These are phyloP conservation scores for Ascochyta pisi DNA, from an alignment of 2,329 filamentous ascomycete genomes.

Conservation along the genomic window DNA sequence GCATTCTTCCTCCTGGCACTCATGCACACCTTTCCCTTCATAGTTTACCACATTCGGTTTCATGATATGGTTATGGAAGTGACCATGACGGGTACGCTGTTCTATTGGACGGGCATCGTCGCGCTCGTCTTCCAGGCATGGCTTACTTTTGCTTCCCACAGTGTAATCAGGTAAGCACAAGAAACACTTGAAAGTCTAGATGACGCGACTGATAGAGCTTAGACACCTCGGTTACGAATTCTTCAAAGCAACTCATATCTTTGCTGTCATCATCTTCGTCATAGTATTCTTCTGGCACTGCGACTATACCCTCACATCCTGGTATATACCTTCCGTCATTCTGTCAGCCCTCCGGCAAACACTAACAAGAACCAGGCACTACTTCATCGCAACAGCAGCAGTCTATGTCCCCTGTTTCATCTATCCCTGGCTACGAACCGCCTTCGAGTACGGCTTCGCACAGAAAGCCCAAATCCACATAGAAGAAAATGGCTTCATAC, in stretches of 20 bases:
- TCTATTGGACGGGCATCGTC: constrained; percentile 64
- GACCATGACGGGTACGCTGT: constrained; percentile 37
- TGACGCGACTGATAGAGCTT: neutral
- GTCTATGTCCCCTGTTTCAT: constrained; percentile 59
- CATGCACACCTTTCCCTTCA: constrained; percentile 67
- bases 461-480: constrained; percentile 52
- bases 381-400: constrained; percentile 64
- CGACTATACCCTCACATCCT: constrained; percentile 62
- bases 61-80: constrained; percentile 58
- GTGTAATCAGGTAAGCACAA: constrained; percentile 55
- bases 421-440: constrained; percentile 56
- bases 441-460: constrained; percentile 58
- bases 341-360: too few relatives aligned
- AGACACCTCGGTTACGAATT: constrained; percentile 66
- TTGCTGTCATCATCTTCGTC: constrained; percentile 62
- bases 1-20: constrained; percentile 64
- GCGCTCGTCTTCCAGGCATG: constrained; percentile 62
- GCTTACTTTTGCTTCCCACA: constrained; percentile 62
- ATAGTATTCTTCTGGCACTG: constrained; percentile 69
- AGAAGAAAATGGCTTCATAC: constrained; percentile 30
- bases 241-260: constrained; percentile 65
- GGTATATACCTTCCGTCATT: constrained; percentile 42
- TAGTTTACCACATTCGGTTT: constrained; percentile 59
- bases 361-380: constrained; percentile 56
- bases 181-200: neutral